Evolutionary conservation across 2,329 filamentous ascomycete genomes (phyloP).

Genomic region (Xylariaceae sp.): DNA sequence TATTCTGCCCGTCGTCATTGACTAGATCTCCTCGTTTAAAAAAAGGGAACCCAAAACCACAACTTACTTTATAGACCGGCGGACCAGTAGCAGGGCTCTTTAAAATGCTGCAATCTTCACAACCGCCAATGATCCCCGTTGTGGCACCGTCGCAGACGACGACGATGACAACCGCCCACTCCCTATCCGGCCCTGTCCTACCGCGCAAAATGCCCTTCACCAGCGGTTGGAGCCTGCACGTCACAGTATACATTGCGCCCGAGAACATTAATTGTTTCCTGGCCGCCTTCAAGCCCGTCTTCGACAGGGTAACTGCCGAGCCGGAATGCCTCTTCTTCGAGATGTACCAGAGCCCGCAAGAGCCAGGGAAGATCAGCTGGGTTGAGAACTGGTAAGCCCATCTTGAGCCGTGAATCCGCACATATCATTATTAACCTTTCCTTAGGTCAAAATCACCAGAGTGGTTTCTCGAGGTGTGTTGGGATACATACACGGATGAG

Average conservation of each 20-base stretch:
- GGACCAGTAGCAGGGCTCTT: not conserved
- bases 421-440: not conserved
- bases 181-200: constrained; percentile 6
- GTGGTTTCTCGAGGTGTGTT: constrained; percentile 30
- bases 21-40: not conserved
- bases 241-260: constrained; percentile 28
- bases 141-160: constrained; percentile 8
- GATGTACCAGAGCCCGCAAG: constrained; percentile 35
- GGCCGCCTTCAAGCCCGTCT: constrained; percentile 35
- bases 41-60: too few species aligned
- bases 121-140: constrained; percentile 7
- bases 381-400: constrained; percentile 40
- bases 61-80: not conserved
- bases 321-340: constrained; percentile 44
- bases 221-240: constrained; percentile 27
- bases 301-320: constrained; percentile 40
- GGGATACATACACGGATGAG: not conserved
- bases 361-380: constrained; percentile 38
- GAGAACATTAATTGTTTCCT: constrained; percentile 28
- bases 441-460: constrained; percentile 26
- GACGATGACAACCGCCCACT: constrained; percentile 4
- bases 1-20: not conserved
- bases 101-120: constrained; percentile 21
- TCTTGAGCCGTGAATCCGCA: not conserved
- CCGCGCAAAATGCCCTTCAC: constrained; percentile 16